A percentile compares a stretch with the other conserved stretches of the same genome.
Conservation (phyloP, 2,329 filamentous ascomycete species). For the Rhynchosporium secalis region DNA sequence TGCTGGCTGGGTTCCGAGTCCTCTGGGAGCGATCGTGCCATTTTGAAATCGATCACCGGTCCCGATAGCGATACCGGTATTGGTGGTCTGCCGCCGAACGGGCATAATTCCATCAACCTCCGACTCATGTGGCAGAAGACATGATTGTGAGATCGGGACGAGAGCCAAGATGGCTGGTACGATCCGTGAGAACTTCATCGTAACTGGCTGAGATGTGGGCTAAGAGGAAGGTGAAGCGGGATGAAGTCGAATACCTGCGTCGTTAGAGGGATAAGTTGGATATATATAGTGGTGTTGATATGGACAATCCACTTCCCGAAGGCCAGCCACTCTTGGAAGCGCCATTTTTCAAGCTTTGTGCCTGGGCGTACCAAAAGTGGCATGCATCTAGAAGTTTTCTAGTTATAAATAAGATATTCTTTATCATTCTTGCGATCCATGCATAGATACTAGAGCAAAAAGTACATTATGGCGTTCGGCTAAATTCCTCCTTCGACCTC, state of each 20-base stretch:
- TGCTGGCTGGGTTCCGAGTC: constrained; percentile 43
- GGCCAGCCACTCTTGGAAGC: too few relatives aligned
- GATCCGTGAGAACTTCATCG: constrained; percentile 5
- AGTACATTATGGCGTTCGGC: too few relatives aligned
- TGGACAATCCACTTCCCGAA: too few relatives aligned
- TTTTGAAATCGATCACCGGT: constrained; percentile 46
- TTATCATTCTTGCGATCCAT: too few relatives aligned
- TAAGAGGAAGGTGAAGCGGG: background rate
- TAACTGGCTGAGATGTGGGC: background rate
- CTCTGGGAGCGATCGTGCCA: constrained; percentile 44
- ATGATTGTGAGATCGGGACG: constrained; percentile 16
- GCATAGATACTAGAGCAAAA: too few relatives aligned
- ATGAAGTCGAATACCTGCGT: background rate
- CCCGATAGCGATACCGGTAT: constrained; percentile 41
- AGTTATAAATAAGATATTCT: too few relatives aligned
- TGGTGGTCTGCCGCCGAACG: constrained; percentile 24
- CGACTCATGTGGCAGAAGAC: constrained; percentile 45
- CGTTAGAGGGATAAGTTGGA: too few relatives aligned
- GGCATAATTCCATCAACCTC: constrained; percentile 24
- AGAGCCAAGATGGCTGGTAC: constrained; percentile 4
- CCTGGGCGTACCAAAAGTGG: too few relatives aligned
- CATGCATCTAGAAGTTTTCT: too few relatives aligned
- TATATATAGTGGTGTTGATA: too few relatives aligned
- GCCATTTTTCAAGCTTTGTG: too few relatives aligned
- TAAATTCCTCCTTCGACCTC: too few relatives aligned